Conservation (phyloP, 148 eudicot species). For the Fagopyrum tataricum region DNA sequence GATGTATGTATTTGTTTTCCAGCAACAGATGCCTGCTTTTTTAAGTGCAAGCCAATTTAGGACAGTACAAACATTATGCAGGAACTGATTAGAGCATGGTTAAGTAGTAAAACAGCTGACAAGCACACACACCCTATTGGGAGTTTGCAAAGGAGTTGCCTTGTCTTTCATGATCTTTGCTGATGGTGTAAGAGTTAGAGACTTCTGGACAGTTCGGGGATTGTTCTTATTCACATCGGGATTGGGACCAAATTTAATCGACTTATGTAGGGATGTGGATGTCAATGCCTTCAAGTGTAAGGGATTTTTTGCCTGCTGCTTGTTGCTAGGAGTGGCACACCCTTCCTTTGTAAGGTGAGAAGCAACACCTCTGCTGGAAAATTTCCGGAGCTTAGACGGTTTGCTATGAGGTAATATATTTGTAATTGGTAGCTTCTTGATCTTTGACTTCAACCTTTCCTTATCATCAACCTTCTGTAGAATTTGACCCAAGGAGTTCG, state of each 20-base stretch:
- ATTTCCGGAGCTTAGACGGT: constrained; percentile 27
- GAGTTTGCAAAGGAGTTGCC: constrained; percentile 28
- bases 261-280: constrained; percentile 35
- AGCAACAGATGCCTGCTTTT: constrained; percentile 41
- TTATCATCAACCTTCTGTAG: constrained; percentile 28
- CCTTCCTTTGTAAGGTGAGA: constrained; percentile 23
- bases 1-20: constrained; percentile 25
- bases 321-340: constrained; percentile 19
- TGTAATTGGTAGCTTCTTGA: constrained; percentile 26
- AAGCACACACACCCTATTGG: constrained; percentile 39
- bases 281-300: constrained; percentile 27
- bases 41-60: constrained; percentile 10
- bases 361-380: constrained; percentile 32
- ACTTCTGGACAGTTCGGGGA: constrained; percentile 26
- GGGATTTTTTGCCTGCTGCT: constrained; percentile 19
- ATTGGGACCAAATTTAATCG: constrained; percentile 27
- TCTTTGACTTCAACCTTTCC: constrained; percentile 22
- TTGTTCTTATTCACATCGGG: constrained; percentile 29
- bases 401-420: constrained; percentile 16
- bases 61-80: background rate
- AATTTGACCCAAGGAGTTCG: constrained; percentile 12
- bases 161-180: constrained; percentile 35
- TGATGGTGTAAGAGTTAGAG: constrained; percentile 31
- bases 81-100: background rate
- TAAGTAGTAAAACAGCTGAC: background rate